These are phyloP conservation scores for Wickerhamomyces bisporus DNA, from an alignment of 805 yeast species.

Conservation along the genomic window DNA sequence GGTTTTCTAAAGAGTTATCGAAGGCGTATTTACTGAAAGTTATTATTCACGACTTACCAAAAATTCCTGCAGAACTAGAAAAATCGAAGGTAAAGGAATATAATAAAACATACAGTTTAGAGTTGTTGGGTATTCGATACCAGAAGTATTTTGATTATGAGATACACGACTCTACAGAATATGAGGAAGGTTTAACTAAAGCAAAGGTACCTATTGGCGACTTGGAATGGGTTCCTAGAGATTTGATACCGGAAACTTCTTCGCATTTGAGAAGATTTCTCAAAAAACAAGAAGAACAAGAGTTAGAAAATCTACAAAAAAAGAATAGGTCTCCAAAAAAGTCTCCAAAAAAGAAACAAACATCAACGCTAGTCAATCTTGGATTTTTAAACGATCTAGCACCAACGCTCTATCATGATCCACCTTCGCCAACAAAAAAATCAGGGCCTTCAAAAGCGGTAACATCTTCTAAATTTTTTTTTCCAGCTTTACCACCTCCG, in stretches of 20 bases:
- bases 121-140: not conserved
- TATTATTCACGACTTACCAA: constrained; percentile 2
- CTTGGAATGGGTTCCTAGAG: constrained; percentile 6
- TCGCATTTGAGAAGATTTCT: not conserved
- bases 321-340: not conserved
- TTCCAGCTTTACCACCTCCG: no score
- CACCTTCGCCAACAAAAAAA: not conserved
- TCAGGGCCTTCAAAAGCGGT: not conserved
- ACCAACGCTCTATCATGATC: not conserved
- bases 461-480: not conserved
- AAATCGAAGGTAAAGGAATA: not conserved
- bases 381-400: constrained; percentile 1
- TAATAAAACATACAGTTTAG: not conserved
- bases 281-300: not conserved
- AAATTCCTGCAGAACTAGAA: not conserved
- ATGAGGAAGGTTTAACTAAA: not conserved
- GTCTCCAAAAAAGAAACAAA: not conserved
- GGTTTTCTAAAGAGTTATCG: constrained; percentile 6
- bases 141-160: not conserved
- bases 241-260: not conserved
- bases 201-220: constrained; percentile 9
- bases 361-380: not conserved
- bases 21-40: constrained; percentile 7
- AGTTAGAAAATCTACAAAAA: not conserved
- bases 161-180: not conserved